Evolutionary conservation across 306 rosid genomes (phyloP), one percentile per base, ranked within the genome.

Genomic region (Abrus precatorius): DNA sequence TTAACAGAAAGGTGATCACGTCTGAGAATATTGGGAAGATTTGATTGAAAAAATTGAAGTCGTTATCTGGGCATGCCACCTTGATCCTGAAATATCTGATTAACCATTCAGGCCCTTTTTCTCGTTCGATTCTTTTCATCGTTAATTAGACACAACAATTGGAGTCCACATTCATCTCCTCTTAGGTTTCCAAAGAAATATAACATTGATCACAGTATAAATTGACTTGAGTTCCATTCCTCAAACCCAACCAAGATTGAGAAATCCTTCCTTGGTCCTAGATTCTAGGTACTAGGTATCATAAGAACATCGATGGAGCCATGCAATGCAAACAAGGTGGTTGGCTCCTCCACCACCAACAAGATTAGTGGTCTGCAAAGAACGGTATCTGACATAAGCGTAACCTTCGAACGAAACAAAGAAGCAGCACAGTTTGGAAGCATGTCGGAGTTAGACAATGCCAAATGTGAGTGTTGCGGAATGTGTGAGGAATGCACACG

Each of bases 381-480:
- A 76, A 86, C 89, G 13, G 57, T 76, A 28, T 86, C 89, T 6
- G 93, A 91, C 11, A 43, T 7, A 4, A 1, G 8, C 60, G 70
- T 86, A 52, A 75, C 84, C 34, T 64, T 64, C 0, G 87, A 84
- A 63, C 49, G 79, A 28, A 67, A 56, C 66, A 70, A 79, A 78
- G 75, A 82, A 72, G 75, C 27, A 75, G 1, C 20, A 76, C 20
- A 20, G 20, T 20, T 0, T 77, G 1, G 7, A 29, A 29, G 67
- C 33, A 33, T 83, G 29, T 72, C 77, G 0, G 90, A 84, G 60
- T 88, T 74, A 2, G 88, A 86, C 32, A 81, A 69, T 10, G 92
- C 85, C 3, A 71, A 72, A n/a, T 89, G 97, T 45, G 94, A 91
- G 87, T 91, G 97, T 49, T 91, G 97, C 4, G 93, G 84, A 63